Evolutionary conservation across 352 stramenopile genomes (phyloP).

Genomic region (Aphanomyces astaci): DNA sequence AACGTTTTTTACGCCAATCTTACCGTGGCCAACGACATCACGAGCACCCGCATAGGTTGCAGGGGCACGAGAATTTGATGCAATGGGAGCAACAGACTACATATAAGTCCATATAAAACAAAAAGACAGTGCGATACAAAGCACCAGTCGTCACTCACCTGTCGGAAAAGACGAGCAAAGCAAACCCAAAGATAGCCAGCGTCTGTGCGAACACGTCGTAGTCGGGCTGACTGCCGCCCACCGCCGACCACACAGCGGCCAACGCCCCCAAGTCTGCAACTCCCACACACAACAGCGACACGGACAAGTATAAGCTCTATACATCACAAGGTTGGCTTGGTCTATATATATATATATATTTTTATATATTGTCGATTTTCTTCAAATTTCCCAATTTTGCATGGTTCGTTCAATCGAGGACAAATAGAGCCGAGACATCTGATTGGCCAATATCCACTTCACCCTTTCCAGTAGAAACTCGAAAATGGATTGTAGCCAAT

Average conservation of each 20-base stretch:
- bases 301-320: constrained; percentile 30
- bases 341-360: too few species aligned
- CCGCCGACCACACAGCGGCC: constrained; percentile 37
- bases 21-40: constrained; percentile 16
- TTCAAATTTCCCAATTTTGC: too few species aligned
- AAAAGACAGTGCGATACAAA: background rate
- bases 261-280: constrained; percentile 56
- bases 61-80: background rate
- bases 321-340: constrained; percentile 27
- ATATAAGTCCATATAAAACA: background rate
- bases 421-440: too few species aligned
- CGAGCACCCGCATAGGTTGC: background rate
- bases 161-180: constrained; percentile 1
- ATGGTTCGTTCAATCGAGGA: too few species aligned
- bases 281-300: constrained; percentile 32
- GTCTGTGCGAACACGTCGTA: constrained; percentile 19
- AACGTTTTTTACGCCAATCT: background rate
- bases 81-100: background rate
- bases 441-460: too few species aligned
- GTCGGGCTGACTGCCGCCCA: constrained; percentile 1
- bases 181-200: constrained; percentile 6
- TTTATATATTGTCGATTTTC: too few species aligned
- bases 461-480: too few species aligned
- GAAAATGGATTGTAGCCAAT: too few species aligned
- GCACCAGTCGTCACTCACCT: too few species aligned